Conservation (phyloP, 352 stramenopile species). For the Pythium scleroteichum region DNA sequence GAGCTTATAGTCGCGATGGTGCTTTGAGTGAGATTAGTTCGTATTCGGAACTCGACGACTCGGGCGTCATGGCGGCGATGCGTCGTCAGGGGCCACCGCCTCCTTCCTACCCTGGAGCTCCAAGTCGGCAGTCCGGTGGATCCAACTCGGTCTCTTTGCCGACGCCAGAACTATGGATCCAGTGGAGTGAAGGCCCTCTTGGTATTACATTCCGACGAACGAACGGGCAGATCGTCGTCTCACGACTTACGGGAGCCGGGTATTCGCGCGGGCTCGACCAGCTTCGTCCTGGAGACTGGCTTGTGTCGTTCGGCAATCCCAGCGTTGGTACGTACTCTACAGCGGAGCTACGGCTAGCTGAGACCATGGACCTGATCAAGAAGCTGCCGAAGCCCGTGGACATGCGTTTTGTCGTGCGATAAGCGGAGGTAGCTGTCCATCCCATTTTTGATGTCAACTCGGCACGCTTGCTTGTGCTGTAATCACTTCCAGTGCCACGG, state of each 20-base stretch:
- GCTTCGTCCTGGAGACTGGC: constrained; percentile 67
- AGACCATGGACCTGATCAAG: constrained; percentile 86
- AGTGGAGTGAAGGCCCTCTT: constrained; percentile 69
- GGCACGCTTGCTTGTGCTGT: too few relatives aligned
- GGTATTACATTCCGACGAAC: constrained; percentile 83
- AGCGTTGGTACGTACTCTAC: constrained; percentile 41
- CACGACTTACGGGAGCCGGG: constrained; percentile 66
- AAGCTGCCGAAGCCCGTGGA: constrained; percentile 69
- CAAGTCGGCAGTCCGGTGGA: not conserved
- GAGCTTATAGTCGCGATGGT: constrained; percentile 20
- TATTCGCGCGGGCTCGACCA: constrained; percentile 68
- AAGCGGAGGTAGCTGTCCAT: not conserved
- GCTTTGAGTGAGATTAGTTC: constrained; percentile 49
- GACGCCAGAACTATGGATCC: constrained; percentile 65
- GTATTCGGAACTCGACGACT: constrained; percentile 77
- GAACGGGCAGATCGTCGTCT: constrained; percentile 77
- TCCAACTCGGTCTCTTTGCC: constrained; percentile 8
- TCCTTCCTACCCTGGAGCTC: not conserved
- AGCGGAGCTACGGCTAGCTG: constrained; percentile 51
- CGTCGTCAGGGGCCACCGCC: not conserved
- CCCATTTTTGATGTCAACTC: not conserved
- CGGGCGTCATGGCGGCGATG: constrained; percentile 37
- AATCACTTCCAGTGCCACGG: too few relatives aligned
- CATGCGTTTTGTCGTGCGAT: constrained; percentile 83
- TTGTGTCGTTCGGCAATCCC: constrained; percentile 73